Conservation (phyloP, 2,329 filamentous ascomycete genomes). For the Lecanicillium sp. region DNA sequence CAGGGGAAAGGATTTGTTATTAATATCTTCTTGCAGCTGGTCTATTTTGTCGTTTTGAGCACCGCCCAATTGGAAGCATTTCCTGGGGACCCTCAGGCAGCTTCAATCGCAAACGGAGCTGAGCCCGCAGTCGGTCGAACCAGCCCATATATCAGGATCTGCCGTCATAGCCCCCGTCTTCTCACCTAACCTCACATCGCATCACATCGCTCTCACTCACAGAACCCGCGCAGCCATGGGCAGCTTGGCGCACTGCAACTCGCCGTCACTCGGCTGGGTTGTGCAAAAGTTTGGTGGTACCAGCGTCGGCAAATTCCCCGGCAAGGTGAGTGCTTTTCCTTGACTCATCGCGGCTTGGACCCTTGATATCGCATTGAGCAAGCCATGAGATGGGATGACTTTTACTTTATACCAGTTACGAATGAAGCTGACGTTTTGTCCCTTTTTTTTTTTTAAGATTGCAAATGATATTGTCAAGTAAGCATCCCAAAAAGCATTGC, state of each 20-base stretch:
- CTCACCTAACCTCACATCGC: no score
- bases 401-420: no score
- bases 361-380: background rate
- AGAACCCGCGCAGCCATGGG: constrained; percentile 18
- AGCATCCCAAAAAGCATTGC: constrained; percentile 10
- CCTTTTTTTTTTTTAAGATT: constrained; percentile 23
- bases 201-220: background rate
- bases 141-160: no score
- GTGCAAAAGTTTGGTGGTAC: constrained; percentile 96
- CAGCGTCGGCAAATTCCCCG: constrained; percentile 87
- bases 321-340: constrained; percentile 39
- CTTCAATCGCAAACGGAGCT: no score
- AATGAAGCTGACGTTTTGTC: constrained; percentile 2
- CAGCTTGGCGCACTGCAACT: constrained; percentile 24
- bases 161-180: no score
- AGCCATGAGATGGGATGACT: background rate
- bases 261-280: constrained; percentile 55
- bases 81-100: no score
- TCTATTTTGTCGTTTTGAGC: no score
- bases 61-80: no score
- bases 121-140: no score
- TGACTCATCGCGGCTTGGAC: background rate
- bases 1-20: no score
- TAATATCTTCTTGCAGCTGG: no score
- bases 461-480: constrained; percentile 35